Evolutionary conservation across 768 basidiomycete genomes (phyloP).

Genomic region (Lactarius vividus): DNA sequence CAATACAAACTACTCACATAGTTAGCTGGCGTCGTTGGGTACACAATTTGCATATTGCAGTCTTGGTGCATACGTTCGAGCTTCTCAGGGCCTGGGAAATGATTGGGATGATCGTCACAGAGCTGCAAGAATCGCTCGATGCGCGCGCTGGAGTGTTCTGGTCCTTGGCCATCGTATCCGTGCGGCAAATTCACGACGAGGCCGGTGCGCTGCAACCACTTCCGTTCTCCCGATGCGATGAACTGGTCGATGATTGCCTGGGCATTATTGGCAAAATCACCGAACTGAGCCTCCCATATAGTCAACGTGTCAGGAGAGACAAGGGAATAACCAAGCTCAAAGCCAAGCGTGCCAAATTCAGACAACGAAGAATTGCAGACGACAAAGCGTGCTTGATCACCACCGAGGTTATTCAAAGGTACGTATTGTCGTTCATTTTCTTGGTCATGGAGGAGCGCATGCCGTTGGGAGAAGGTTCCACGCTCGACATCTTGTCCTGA

Average conservation of each 20-base stretch:
- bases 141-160: conserved; percentile 95
- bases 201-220: conserved; percentile 94
- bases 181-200: conserved; percentile 88
- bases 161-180: conserved; percentile 98
- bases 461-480: conserved; percentile 98
- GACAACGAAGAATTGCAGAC: conserved; percentile 97
- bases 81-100: conserved; percentile 87
- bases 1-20: conserved; percentile 52
- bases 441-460: conserved; percentile 97
- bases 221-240: conserved; percentile 94
- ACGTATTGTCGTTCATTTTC: conserved; percentile 86
- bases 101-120: conserved; percentile 93
- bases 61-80: conserved; percentile 96
- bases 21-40: conserved; percentile 95
- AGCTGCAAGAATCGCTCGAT: conserved; percentile 97
- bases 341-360: conserved; percentile 92
- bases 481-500: conserved; percentile 99
- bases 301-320: conserved; percentile 91
- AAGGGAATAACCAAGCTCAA: conserved; percentile 97
- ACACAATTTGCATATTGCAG: conserved; percentile 99
- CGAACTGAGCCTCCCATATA: conserved; percentile 99
- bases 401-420: conserved; percentile 84
- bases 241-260: conserved; percentile 99
- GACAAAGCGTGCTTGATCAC: conserved; percentile 88
- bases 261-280: conserved; percentile 97